Base-by-base conservation (phyloP, 306 rosid genomes). In the Vicia sativa region DNA sequence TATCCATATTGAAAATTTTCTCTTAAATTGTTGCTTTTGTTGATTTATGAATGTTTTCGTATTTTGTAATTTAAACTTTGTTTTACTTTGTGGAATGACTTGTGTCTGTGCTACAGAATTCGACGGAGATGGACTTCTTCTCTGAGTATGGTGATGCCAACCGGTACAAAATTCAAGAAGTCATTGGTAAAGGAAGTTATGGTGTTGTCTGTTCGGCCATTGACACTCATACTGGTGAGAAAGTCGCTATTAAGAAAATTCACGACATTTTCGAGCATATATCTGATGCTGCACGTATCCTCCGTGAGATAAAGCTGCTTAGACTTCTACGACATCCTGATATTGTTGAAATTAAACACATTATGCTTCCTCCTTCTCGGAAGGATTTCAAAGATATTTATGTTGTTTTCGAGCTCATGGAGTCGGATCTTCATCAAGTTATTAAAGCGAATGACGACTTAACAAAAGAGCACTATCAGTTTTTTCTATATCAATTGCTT, bases 351-450 rank as follows among this genome's bases (percentile, higher is more conserved):
- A 92, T 92, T 62, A 90, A 92, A 58, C 98, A 92, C 80, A 90
- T 92, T 70, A 90, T 92, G 89, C 72, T 92, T 31, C 98, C 98
- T 23, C 96, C 98, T 68, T 87, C 98, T 53, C 76, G 93, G 67
- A 84, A 95, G 82, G 98, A 88, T 74, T 92, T 92, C 29, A 92
- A 87, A 80, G 96, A 92, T 80, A 92, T 92, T 42, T 92, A 87
- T 52, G 96, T 92, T 78, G 98, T 92, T 68, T 92, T 92, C 79
- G 98, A 92, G 91, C 91, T 87, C 70, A 92, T 92, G 98, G 98
- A 92, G 49, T 90, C 98, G 2, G 98, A 92, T 85, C 96, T 92
- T 78, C 98, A 92, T 82, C 98, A 92, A 77, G 98, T 92, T 70
- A 92, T 92, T 68, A 92, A 92, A 82, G 96, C 96, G 13, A 92